phyloP scores from a whole-genome alignment of 73 alveolate species.

The Paramecium biaurelia region DNA sequence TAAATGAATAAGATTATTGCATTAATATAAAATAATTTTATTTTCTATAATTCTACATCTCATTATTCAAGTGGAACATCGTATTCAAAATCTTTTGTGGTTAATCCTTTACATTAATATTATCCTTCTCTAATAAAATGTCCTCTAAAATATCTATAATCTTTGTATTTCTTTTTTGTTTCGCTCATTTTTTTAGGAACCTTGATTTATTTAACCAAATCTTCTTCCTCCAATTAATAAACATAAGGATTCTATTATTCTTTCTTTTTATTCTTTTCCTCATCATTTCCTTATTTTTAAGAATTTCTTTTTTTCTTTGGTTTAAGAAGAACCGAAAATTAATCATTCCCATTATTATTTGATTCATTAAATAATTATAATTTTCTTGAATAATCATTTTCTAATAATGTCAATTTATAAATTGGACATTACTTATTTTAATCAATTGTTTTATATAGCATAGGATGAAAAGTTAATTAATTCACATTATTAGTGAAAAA shows the following conservation, averaged over 20 bases:
- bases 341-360: background rate
- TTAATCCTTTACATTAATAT: background rate
- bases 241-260: background rate
- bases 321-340: background rate
- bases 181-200: background rate
- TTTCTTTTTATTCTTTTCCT: background rate
- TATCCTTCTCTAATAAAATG: conserved; percentile 1
- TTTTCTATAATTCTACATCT: background rate
- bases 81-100: background rate
- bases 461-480: background rate
- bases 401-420: background rate
- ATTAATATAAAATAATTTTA: background rate
- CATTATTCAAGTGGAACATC: conserved; percentile 1
- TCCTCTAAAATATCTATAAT: conserved; percentile 7
- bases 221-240: background rate
- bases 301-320: background rate
- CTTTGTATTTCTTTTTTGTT: background rate
- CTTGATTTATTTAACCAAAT: background rate
- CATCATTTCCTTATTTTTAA: background rate
- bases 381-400: background rate
- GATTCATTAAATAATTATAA: background rate
- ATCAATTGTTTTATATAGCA: background rate
- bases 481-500: background rate
- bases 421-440: background rate
- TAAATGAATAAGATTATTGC: background rate